These are phyloP conservation scores for Candida sakaeoensis DNA, from an alignment of 805 yeast genomes.

Conservation along the genomic window DNA sequence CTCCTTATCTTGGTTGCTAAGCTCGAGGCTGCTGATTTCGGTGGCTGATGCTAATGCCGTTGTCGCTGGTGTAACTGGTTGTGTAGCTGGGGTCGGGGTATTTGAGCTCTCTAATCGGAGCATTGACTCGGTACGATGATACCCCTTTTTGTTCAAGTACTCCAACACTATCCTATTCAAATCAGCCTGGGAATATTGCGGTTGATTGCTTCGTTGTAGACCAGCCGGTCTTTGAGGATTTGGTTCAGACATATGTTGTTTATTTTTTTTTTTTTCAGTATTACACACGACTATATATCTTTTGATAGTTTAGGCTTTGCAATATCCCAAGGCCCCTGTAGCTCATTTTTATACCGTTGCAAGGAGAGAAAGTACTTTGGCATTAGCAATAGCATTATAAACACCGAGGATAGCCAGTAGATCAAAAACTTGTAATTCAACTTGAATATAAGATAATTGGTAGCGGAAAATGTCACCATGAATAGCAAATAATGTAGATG, in stretches of 20 bases:
- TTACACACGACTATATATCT: conserved; percentile 3
- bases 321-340: conserved; percentile 92
- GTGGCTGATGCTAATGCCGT: conserved; percentile 34
- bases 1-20: conserved; percentile 22
- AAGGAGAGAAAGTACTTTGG: conserved; percentile 70
- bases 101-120: conserved; percentile 80
- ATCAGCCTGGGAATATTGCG: conserved; percentile 75
- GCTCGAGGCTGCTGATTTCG: conserved; percentile 10
- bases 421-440: conserved; percentile 27
- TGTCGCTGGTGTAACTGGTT: conserved; percentile 47
- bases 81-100: conserved; percentile 48
- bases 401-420: conserved; percentile 50
- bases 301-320: conserved; percentile 54
- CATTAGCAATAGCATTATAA: conserved; percentile 48
- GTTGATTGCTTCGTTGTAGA: conserved; percentile 24
- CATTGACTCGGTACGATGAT: conserved; percentile 91
- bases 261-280: background rate
- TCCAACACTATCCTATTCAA: conserved; percentile 89
- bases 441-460: conserved; percentile 23
- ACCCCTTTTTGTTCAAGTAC: conserved; percentile 89
- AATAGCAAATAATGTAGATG: conserved; percentile 21
- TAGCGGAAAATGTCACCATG: conserved; percentile 16
- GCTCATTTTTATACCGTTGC: conserved; percentile 77
- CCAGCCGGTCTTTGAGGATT: background rate
- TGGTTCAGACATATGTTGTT: background rate